Percentiles rank a stretch among this genome's conserved stretches.
These are phyloP conservation scores for Sarcomyxa edulis DNA, from an alignment of 768 basidiomycete species.

Conservation along the genomic window DNA sequence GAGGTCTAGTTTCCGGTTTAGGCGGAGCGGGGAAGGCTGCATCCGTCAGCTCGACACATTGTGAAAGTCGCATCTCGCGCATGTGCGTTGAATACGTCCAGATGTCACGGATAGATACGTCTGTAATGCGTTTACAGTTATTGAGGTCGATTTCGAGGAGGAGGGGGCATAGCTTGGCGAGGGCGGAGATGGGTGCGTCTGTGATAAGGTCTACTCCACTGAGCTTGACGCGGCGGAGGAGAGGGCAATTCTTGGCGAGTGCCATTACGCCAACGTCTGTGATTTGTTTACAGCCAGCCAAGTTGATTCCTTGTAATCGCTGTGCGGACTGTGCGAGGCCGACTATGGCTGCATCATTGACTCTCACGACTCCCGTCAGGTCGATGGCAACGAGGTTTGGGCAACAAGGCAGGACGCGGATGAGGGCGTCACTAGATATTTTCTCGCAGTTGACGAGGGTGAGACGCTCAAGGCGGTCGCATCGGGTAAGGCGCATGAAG, in stretches of 20 bases:
- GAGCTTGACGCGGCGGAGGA: slow-evolving; percentile 87
- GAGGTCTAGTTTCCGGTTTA: slow-evolving; percentile 24
- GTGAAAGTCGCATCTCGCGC: slow-evolving; percentile 86
- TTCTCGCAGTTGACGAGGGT: slow-evolving; percentile 77
- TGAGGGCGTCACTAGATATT: slow-evolving; percentile 60
- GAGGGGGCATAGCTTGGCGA: slow-evolving; percentile 76
- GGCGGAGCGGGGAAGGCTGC: slow-evolving; percentile 78
- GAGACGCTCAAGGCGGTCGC: slow-evolving; percentile 81
- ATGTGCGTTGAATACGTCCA: slow-evolving; percentile 79
- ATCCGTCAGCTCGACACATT: slow-evolving; percentile 75
- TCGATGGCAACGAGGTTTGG: slow-evolving; percentile 84
- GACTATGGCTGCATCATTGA: slow-evolving; percentile 66
- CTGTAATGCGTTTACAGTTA: slow-evolving; percentile 72
- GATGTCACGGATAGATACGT: slow-evolving; percentile 73
- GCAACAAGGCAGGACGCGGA: slow-evolving; percentile 60
- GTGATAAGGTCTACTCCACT: slow-evolving; percentile 73
- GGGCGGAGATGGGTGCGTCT: slow-evolving; percentile 66
- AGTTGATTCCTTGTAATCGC: slow-evolving; percentile 87
- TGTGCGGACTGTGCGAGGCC: slow-evolving; percentile 65
- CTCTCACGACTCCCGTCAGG: slow-evolving; percentile 65
- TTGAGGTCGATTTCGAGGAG: slow-evolving; percentile 94
- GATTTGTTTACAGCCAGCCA: slow-evolving; percentile 76
- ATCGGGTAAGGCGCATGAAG: slow-evolving; percentile 64
- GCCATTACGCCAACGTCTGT: slow-evolving; percentile 75
- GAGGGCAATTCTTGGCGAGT: slow-evolving; percentile 67